These are phyloP conservation scores for Talaromyces amestolkiae DNA, from an alignment of 2,329 filamentous ascomycete species.

Conservation along the genomic window DNA sequence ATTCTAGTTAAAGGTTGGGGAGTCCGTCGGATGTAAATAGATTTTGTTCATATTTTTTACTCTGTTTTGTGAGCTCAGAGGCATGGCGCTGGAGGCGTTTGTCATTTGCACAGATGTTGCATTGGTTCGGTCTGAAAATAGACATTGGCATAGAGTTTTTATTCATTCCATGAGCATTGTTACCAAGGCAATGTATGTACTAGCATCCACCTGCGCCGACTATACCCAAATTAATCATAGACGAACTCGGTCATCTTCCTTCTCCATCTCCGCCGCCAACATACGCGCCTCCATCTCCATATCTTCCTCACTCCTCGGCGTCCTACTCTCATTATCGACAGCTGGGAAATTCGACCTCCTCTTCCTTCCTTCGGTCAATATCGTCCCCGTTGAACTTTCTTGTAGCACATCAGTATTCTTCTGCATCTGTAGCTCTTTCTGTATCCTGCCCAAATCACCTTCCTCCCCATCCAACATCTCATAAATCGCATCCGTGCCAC, in stretches of 20 bases:
- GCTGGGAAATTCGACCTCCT: constrained; percentile 62
- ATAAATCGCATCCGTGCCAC: constrained; percentile 74
- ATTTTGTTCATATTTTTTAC: constrained; percentile 6
- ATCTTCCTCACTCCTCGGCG: constrained; percentile 65
- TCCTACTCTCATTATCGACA: constrained; percentile 69
- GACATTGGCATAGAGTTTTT: neutral
- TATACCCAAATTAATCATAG: neutral
- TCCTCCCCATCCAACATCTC: constrained; percentile 77
- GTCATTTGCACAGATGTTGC: constrained; percentile 1
- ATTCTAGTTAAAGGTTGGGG: neutral
- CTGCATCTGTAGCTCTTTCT: constrained; percentile 53
- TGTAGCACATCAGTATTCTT: constrained; percentile 9
- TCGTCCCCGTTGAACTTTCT: neutral
- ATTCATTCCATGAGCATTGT: neutral
- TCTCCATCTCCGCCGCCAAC: constrained; percentile 53
- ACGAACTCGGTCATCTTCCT: constrained; percentile 31
- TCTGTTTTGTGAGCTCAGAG: neutral
- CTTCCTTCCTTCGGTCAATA: constrained; percentile 22
- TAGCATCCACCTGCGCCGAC: neutral
- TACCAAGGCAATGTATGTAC: neutral
- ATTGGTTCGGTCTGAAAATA: constrained; percentile 8
- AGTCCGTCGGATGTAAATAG: neutral
- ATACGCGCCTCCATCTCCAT: constrained; percentile 76
- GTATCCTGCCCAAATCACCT: constrained; percentile 72
- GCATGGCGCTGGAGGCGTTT: constrained; percentile 15